These are phyloP conservation scores for Vigna radiata DNA, from an alignment of 306 rosid species.

Conservation along the genomic window DNA sequence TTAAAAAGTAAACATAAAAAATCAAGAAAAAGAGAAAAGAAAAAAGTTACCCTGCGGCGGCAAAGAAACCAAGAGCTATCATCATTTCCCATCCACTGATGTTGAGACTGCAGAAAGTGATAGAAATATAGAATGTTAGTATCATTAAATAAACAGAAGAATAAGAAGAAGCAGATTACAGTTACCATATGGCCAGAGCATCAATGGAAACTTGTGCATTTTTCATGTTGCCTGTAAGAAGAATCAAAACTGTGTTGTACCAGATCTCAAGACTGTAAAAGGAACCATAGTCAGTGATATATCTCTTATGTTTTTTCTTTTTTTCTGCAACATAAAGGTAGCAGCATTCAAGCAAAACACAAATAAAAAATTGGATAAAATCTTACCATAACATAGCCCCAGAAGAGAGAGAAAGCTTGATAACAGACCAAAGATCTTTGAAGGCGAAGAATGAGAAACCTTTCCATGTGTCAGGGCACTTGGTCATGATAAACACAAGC, in stretches of 20 bases:
- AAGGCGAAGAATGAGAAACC: conserved; percentile 67
- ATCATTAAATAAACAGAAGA: not conserved
- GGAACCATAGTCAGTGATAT: conserved; percentile 13
- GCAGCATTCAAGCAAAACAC: not conserved
- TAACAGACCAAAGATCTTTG: conserved; percentile 64
- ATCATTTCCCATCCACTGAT: conserved; percentile 69
- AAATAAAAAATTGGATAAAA: not conserved
- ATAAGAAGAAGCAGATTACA: not conserved
- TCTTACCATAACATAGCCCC: conserved; percentile 72
- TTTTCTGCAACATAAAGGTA: not conserved
- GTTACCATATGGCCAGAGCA: conserved; percentile 70
- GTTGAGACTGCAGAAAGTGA: conserved; percentile 55
- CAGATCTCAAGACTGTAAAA: conserved; percentile 67
- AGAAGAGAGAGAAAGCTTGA: conserved; percentile 70
- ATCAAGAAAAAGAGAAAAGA: too few species aligned
- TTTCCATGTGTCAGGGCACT: conserved; percentile 69
- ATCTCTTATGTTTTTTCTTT: not conserved
- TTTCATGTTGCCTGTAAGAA: conserved; percentile 64
- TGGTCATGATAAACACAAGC: conserved; percentile 49
- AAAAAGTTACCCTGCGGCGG: conserved; percentile 58
- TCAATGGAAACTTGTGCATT: conserved; percentile 62
- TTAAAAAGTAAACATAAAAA: too few species aligned
- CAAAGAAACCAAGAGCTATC: conserved; percentile 67
- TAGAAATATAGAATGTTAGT: not conserved
- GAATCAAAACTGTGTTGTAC: conserved; percentile 64